phyloP scores from a whole-genome alignment of 2,329 filamentous ascomycete genomes.

The Beauveria caledonica region DNA sequence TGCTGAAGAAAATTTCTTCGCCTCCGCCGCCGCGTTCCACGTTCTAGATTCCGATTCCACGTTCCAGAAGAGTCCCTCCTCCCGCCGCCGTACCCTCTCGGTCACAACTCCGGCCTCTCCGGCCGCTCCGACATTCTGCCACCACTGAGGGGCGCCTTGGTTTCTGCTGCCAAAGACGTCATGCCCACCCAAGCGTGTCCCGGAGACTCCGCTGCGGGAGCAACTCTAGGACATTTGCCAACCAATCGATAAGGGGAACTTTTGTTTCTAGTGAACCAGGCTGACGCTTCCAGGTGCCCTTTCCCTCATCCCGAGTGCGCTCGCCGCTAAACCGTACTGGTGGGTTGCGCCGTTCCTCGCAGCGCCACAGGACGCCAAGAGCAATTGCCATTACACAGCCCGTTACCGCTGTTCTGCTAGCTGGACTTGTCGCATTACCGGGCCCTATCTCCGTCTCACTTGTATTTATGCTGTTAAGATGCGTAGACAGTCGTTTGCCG shows the following conservation, averaged over 20 bases:
- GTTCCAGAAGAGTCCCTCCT: background rate
- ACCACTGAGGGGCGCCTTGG: background rate
- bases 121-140: background rate
- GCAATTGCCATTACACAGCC: background rate
- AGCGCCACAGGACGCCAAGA: background rate
- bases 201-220: background rate
- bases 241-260: background rate
- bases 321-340: background rate
- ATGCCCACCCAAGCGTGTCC: background rate
- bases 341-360: background rate
- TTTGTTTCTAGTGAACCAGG: background rate
- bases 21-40: background rate
- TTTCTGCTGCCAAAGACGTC: background rate
- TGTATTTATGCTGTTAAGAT: too few relatives aligned
- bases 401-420: background rate
- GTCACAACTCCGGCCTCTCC: background rate
- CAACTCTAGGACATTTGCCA: background rate
- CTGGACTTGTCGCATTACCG: too few relatives aligned
- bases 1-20: too few relatives aligned
- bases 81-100: background rate
- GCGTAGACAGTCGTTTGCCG: too few relatives aligned
- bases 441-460: too few relatives aligned
- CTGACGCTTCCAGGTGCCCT: background rate
- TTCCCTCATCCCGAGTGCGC: background rate
- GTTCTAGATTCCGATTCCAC: background rate